Conservation (phyloP, 768 basidiomycete species). For the Tricholoma sp. region DNA sequence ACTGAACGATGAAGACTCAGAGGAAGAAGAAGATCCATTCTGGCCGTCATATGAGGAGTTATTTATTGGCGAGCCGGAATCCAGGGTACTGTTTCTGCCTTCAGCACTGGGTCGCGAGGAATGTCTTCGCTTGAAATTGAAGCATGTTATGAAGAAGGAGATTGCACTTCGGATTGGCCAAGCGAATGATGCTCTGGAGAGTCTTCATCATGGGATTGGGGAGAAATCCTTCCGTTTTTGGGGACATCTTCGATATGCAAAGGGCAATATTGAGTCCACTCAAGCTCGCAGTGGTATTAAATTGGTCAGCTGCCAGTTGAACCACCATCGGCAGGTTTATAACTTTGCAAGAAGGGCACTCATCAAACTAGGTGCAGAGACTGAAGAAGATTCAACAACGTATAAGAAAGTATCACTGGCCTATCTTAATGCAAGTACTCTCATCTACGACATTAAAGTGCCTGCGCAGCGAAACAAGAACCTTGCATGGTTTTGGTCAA, state of each 20-base stretch:
- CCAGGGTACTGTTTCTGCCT: neutral
- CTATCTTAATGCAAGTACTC: neutral
- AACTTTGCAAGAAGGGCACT: too few relatives aligned
- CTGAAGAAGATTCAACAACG: too few relatives aligned
- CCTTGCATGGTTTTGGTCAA: neutral
- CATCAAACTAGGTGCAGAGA: too few relatives aligned
- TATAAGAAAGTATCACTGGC: too few relatives aligned
- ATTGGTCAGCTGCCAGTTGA: neutral
- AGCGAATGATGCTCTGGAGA: constrained; percentile 14
- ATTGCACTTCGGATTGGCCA: constrained; percentile 4
- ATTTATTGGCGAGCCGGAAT: neutral
- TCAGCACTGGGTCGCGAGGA: neutral
- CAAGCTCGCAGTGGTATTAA: neutral
- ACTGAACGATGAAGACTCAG: too few relatives aligned
- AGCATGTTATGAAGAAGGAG: constrained; percentile 5
- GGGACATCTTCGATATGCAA: neutral
- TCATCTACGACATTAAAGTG: neutral
- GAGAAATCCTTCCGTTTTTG: constrained; percentile 5
- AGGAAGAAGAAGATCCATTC: too few relatives aligned
- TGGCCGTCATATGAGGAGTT: too few relatives aligned
- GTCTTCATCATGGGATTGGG: constrained; percentile 1
- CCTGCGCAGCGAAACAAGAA: neutral
- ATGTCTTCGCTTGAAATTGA: neutral
- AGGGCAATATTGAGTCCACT: neutral
- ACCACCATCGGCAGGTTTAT: too few relatives aligned